Percentiles rank a stretch among this genome's conserved stretches.
Conservation (phyloP, 2,329 filamentous ascomycete genomes). For the Penicillium nordicum region DNA sequence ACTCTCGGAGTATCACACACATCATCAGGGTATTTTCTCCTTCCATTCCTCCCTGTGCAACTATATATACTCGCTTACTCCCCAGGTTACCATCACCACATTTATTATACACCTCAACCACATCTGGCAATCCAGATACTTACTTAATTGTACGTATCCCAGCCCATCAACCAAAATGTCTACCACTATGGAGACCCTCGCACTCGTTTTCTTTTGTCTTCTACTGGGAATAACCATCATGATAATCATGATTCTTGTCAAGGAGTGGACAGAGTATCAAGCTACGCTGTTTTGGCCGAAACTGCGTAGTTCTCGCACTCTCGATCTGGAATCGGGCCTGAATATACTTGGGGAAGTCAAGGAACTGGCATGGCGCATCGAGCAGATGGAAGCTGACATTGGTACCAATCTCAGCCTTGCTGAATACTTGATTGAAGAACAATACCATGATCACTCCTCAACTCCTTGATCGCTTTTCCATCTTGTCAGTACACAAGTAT, state of each 20-base stretch:
- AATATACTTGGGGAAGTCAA: background rate
- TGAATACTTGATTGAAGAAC: background rate
- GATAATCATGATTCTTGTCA: slow-evolving; percentile 4
- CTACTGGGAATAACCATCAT: background rate
- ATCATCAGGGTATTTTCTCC: background rate
- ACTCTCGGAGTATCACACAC: background rate
- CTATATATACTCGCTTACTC: background rate
- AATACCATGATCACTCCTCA: background rate
- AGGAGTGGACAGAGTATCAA: slow-evolving; percentile 7
- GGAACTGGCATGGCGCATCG: background rate
- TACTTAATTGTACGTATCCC: background rate
- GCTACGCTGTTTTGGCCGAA: slow-evolving; percentile 7
- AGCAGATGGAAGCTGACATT: background rate
- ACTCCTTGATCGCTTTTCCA: background rate
- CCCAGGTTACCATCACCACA: background rate
- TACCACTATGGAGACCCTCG: background rate
- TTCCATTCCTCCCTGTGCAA: background rate
- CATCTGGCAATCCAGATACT: background rate
- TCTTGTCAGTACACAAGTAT: background rate
- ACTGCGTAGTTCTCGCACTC: background rate
- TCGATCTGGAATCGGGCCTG: slow-evolving; percentile 3
- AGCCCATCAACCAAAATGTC: background rate
- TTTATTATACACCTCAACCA: background rate
- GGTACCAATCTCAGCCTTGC: background rate
- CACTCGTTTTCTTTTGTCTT: background rate